Base-by-base conservation (phyloP, 1,284 basidiomycete genomes). In the Takashimella tepidaria region DNA sequence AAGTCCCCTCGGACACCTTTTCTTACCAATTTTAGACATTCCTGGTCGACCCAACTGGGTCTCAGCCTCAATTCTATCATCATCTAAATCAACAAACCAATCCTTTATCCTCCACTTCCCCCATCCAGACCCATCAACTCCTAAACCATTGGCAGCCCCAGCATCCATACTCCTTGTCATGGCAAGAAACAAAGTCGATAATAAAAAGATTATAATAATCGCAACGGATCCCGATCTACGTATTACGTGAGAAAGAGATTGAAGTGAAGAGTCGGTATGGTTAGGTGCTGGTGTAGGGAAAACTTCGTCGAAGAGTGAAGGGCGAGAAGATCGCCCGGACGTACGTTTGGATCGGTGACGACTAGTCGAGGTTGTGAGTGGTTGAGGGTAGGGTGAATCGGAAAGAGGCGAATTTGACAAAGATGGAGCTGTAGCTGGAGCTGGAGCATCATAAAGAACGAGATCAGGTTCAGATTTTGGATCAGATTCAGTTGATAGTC, bases 131-230 rank as follows among this genome's bases (percentile, higher is more conserved):
- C 12, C 31, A 8, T 8, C 31, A 16, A 37, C 31, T 8, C 16
- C 16, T 8, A 37, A 16, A 37, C 31, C 31, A 16, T 37, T 16
- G 31, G 16, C 31, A n/a, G n/a, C n/a, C 16, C 31, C 31, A 16
- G 8, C 31, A 16, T 26, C 43, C 23, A 49, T 8, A n/a, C 19
- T 24, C 5, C 24, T 24, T 11, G 66, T 66, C 20, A 51, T 46
- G 37, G 69, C 69, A 49, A 69, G 55, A 54, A 67, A 74, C 11
- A 63, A 47, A 10, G 69, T 61, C 4, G 56, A 55, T 21, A 73
- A 46, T 13, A 76, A 51, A 56, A 76, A 75, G 24, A 72, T 60
- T n/a, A 62, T 21, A 44, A 76, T 63, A 45, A 75, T 50, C 11
- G 62, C 67, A 40, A 74, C 51, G 3, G 67, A 60, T 3, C 54